These are phyloP conservation scores for Celoporthe dispersa DNA, from an alignment of 2,329 filamentous ascomycete genomes.

Conservation along the genomic window DNA sequence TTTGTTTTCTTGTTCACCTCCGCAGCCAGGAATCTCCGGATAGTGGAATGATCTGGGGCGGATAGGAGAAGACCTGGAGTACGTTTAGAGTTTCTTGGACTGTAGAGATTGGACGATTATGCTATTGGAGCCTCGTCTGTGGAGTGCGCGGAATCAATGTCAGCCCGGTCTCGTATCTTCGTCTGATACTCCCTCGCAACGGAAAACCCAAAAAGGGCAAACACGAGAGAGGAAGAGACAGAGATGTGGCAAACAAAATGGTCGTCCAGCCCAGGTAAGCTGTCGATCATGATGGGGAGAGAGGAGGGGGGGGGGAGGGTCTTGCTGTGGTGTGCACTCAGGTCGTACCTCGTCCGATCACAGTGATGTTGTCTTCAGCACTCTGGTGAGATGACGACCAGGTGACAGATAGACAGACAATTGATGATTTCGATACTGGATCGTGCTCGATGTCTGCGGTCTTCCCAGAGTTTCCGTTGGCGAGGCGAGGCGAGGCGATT, in stretches of 20 bases:
- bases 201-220: conserved; percentile 23
- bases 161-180: conserved; percentile 34
- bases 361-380: conserved; percentile 8
- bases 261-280: conserved; percentile 11
- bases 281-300: conserved; percentile 4
- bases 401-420: conserved; percentile 9
- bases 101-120: conserved; percentile 27
- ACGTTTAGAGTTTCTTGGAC: conserved; percentile 16
- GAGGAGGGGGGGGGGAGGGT: not conserved
- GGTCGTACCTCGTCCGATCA: conserved; percentile 16
- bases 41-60: conserved; percentile 14
- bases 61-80: conserved; percentile 13
- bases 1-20: not conserved
- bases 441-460: conserved; percentile 12
- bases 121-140: conserved; percentile 23
- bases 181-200: conserved; percentile 30
- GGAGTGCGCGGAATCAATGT: conserved; percentile 16
- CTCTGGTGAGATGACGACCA: conserved; percentile 9
- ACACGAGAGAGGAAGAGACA: conserved; percentile 24
- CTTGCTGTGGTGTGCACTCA: conserved; percentile 7
- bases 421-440: conserved; percentile 4
- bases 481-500: conserved; percentile 27
- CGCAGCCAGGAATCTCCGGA: conserved; percentile 13
- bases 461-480: conserved; percentile 21
- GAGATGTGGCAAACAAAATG: conserved; percentile 22